phyloP scores from a whole-genome alignment of 257 asterid genomes.

The Cruciata laevipes region DNA sequence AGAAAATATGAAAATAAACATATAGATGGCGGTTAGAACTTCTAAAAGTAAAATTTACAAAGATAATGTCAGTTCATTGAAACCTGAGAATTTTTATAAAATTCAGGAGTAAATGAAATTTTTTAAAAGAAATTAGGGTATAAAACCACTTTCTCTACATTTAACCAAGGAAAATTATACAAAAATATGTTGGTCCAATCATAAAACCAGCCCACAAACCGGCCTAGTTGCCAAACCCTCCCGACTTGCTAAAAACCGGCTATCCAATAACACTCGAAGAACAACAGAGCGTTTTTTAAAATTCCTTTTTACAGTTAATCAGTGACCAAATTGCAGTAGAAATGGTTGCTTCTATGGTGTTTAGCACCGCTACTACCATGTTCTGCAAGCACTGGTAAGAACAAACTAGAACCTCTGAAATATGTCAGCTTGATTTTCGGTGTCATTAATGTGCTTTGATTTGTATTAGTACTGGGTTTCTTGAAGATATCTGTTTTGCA shows the following conservation, averaged over 20 bases:
- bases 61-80: too few species aligned
- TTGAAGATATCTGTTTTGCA: background rate
- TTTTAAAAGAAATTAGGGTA: too few species aligned
- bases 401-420: background rate
- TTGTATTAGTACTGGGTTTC: background rate
- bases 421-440: background rate
- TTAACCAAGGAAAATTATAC: too few species aligned
- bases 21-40: too few species aligned
- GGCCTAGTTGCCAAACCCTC: background rate
- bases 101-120: too few species aligned
- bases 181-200: background rate
- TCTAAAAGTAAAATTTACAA: too few species aligned
- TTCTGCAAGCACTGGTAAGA: slow-evolving; percentile 9
- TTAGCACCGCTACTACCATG: slow-evolving; percentile 8
- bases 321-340: background rate
- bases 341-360: slow-evolving; percentile 26
- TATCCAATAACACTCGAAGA: background rate
- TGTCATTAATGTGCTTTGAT: background rate
- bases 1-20: too few species aligned
- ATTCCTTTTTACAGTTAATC: background rate
- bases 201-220: background rate
- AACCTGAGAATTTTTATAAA: too few species aligned
- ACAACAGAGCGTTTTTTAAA: background rate
- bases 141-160: too few species aligned
- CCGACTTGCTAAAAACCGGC: background rate